phyloP scores from a whole-genome alignment of 169 alveolate genomes.

The Plasmodium vivax region DNA sequence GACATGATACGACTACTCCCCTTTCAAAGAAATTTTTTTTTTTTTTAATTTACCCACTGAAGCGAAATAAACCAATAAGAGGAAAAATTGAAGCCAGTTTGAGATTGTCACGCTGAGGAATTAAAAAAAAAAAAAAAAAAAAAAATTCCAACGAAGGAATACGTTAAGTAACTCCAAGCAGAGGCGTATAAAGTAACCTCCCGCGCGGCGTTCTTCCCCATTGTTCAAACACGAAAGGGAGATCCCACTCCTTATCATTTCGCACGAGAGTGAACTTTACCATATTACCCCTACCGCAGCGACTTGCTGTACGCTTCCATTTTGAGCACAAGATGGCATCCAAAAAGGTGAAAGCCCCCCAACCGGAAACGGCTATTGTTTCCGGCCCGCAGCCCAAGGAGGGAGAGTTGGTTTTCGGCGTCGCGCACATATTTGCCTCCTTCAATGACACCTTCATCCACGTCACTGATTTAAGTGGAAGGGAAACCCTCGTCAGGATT shows the following conservation, averaged over 20 bases:
- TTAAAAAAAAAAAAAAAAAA: background rate
- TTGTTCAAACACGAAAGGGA: background rate
- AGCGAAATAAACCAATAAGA: background rate
- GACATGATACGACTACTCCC: background rate
- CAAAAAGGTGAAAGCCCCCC: conserved; percentile 64
- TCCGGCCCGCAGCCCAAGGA: conserved; percentile 91
- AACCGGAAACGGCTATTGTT: conserved; percentile 76
- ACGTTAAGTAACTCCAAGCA: background rate
- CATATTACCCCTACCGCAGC: background rate
- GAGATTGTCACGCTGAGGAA: background rate
- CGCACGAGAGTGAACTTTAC: background rate
- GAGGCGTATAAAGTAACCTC: background rate
- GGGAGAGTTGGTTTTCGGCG: conserved; percentile 97
- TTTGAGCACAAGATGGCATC: conserved; percentile 40
- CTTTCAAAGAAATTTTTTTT: too few species aligned
- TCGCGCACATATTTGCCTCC: conserved; percentile 99
- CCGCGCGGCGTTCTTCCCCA: background rate
- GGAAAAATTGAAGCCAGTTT: background rate
- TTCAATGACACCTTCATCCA: conserved; percentile 99
- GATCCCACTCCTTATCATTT: background rate
- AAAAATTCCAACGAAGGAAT: background rate
- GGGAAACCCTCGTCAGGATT: conserved; percentile 99
- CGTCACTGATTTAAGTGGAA: conserved; percentile 99
- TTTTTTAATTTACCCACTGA: background rate
- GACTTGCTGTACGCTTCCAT: background rate